These are phyloP conservation scores for Simplicillium sp. DNA, from an alignment of 2,329 filamentous ascomycete genomes.

Conservation along the genomic window DNA sequence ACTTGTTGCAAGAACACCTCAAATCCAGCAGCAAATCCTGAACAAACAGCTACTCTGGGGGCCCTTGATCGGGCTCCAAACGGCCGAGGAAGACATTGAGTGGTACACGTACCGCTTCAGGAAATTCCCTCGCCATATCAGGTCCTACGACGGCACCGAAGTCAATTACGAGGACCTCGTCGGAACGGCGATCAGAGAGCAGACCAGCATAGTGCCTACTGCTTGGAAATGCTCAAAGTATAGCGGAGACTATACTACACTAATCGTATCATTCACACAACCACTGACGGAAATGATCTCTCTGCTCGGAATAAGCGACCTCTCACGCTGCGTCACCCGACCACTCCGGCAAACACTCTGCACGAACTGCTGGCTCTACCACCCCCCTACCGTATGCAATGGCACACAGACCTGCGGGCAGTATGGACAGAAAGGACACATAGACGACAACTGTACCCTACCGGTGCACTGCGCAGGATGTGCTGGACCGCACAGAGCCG, in stretches of 20 bases:
- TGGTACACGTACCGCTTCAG: conserved; percentile 2
- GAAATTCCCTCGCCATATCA: conserved; percentile 1
- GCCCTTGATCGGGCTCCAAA: neutral
- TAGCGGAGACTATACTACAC: neutral
- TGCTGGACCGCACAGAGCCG: neutral
- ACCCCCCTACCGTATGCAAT: neutral
- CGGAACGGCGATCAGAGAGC: neutral
- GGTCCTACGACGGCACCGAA: neutral
- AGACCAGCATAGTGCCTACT: neutral
- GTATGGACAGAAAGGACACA: neutral
- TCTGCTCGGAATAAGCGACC: neutral
- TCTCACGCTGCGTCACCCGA: neutral
- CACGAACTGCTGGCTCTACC: neutral
- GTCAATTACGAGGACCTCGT: neutral
- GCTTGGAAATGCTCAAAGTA: neutral
- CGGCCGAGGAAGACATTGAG: conserved; percentile 2
- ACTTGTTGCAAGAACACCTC: neutral
- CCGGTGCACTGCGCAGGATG: conserved; percentile 1
- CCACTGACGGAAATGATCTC: neutral
- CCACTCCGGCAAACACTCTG: neutral
- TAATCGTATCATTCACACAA: neutral
- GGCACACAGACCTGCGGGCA: neutral
- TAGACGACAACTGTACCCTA: neutral
- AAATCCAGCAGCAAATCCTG: neutral
- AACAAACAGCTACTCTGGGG: conserved; percentile 1